These are phyloP conservation scores for Tolypocladium tundrense DNA, from an alignment of 2,329 filamentous ascomycete genomes.

Conservation along the genomic window DNA sequence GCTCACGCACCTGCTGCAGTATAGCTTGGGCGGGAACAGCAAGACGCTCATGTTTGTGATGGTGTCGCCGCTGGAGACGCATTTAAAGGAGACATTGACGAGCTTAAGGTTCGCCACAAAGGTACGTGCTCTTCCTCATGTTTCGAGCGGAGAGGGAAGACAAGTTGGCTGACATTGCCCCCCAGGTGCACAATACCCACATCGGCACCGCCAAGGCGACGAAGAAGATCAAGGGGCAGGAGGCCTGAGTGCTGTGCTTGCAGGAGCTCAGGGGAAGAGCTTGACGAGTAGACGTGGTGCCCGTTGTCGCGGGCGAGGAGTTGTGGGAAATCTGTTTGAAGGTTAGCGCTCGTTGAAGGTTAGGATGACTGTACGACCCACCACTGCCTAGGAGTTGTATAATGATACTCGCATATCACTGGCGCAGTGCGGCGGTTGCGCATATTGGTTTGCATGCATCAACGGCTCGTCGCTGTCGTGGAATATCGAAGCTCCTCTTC, in stretches of 20 bases:
- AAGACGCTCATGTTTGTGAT: constrained; percentile 99
- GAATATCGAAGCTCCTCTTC: too few species aligned
- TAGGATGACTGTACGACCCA: background rate
- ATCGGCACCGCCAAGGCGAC: constrained; percentile 80
- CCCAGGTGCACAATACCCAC: constrained; percentile 73
- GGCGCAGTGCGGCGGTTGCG: background rate
- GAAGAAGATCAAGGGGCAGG: constrained; percentile 42
- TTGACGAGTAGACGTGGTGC: background rate
- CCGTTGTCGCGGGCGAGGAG: background rate
- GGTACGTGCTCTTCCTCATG: constrained; percentile 34
- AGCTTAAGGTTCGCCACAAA: constrained; percentile 95
- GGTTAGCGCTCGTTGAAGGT: background rate
- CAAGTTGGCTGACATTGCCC: background rate
- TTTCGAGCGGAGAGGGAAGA: background rate
- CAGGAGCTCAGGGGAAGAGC: background rate
- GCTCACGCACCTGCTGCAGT: constrained; percentile 90
- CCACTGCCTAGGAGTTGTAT: background rate
- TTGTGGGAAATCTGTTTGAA: background rate
- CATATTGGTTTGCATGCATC: background rate
- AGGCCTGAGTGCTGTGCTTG: constrained; percentile 11
- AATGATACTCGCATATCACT: background rate
- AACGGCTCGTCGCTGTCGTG: too few species aligned
- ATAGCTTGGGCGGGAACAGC: constrained; percentile 86
- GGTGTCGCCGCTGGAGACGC: constrained; percentile 84
- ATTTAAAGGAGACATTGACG: constrained; percentile 85